Base-by-base conservation (phyloP, 768 basidiomycete genomes). In the Mycena albidolilacea region DNA sequence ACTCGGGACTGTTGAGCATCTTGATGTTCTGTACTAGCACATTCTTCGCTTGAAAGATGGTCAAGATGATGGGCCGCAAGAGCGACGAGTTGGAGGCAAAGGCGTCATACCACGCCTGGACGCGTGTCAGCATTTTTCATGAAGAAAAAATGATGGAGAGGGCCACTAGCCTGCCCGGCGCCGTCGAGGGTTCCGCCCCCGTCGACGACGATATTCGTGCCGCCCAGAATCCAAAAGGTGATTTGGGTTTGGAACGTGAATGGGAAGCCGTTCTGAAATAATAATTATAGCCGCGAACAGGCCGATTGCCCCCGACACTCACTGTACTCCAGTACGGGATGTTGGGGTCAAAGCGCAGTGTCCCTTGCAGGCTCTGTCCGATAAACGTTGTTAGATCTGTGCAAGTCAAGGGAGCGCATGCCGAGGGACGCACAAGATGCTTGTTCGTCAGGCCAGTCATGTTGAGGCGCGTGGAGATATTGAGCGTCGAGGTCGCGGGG, bases 141-240 rank as follows among this genome's bases (percentile, higher is more conserved):
- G 50, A 39, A 19, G 11, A 8, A 38, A 50, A 38, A 57, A 35
- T 23, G 50, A 11, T 19, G 7, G 21, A 0, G 5, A 64, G 55
- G 14, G 41, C 41, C 64, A 14, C 85, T 65, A 72, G 88, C 88
- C 81, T 92, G 91, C 12, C 92, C 92, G 41, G 87, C 85, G 19
- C 91, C 92, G 77, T 92, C 90, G 19, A 93, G 83, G 3, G 89
- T 90, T 12, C 91, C 91, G 44, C 91, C 90, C 8, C 92, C 91
- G 67, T 87, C 86, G 23, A 90, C 76, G 9, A 80, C 41, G 50
- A 89, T 82, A 69, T 88, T 87, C 39, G 82, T 79, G 7, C 89
- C 89, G 38, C 89, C 88, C 3, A 90, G 78, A 5, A 89, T 80
- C 89, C 89, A 91, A 76, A 89, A 89, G 6, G 88, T 86, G 35